phyloP scores from a whole-genome alignment of 495 filamentous ascomycete genomes.

The Saxispiralis lemnorum region DNA sequence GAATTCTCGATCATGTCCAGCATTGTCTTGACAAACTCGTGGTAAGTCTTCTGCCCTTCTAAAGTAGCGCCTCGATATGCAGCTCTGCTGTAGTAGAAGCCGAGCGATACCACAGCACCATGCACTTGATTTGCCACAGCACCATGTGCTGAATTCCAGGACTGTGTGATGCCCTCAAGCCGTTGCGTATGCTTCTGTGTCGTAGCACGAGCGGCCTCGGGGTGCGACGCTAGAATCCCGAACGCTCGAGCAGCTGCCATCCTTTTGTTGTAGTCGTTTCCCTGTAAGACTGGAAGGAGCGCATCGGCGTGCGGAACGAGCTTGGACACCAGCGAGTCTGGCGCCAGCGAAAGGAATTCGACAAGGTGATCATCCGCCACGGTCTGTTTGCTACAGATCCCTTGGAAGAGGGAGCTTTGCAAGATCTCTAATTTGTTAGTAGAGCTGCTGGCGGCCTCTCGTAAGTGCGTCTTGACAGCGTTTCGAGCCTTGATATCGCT shows the following conservation, averaged over 20 bases:
- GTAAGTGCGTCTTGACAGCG: conserved; percentile 30
- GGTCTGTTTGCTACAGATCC: background rate
- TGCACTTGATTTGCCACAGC: conserved; percentile 41
- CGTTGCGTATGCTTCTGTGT: conserved; percentile 27
- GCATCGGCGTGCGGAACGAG: background rate
- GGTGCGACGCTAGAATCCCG: conserved; percentile 61
- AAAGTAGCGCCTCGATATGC: conserved; percentile 28
- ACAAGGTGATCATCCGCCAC: conserved; percentile 1
- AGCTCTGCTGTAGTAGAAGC: conserved; percentile 43
- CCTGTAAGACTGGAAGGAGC: conserved; percentile 1
- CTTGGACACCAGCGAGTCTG: conserved; percentile 2
- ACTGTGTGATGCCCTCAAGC: conserved; percentile 25
- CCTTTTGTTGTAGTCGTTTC: conserved; percentile 47
- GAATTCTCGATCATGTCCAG: conserved; percentile 32
- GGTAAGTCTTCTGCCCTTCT: conserved; percentile 21
- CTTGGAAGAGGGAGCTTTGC: conserved; percentile 17
- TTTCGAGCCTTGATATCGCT: conserved; percentile 43
- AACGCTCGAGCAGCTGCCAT: conserved; percentile 48
- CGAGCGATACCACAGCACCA: conserved; percentile 40
- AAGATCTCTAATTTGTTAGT: conserved; percentile 10
- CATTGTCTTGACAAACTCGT: conserved; percentile 26
- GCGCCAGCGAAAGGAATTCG: conserved; percentile 11
- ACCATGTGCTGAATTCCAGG: conserved; percentile 43
- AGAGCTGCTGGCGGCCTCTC: background rate
- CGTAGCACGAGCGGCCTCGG: conserved; percentile 23